These are phyloP conservation scores for Vanrija humicola DNA, from an alignment of 1,284 basidiomycete species.

Conservation along the genomic window DNA sequence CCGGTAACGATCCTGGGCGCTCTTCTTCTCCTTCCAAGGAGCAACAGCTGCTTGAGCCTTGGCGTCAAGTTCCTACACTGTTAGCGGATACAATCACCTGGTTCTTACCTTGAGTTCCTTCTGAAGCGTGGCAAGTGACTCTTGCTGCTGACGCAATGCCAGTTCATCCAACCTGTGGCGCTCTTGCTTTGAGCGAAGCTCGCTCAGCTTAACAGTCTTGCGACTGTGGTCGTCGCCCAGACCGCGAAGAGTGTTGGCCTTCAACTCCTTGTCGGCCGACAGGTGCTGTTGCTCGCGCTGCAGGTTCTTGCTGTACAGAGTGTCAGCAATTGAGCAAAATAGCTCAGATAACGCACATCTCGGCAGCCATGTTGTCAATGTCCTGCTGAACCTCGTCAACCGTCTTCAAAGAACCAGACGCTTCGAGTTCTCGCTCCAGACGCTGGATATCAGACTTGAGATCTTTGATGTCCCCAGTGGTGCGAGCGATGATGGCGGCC, in stretches of 20 bases:
- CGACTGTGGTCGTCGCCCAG: slow-evolving; percentile 53
- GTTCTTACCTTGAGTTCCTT: slow-evolving; percentile 35
- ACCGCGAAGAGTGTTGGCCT: slow-evolving; percentile 57
- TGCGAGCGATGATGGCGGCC: slow-evolving; percentile 60
- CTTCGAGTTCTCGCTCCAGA: slow-evolving; percentile 65
- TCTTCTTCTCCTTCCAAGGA: slow-evolving; percentile 45
- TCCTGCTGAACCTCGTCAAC: slow-evolving; percentile 77
- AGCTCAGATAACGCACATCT: slow-evolving; percentile 58
- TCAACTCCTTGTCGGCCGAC: slow-evolving; percentile 64
- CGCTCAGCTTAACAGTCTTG: slow-evolving; percentile 62
- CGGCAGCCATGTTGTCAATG: slow-evolving; percentile 59
- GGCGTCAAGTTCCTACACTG: slow-evolving; percentile 34
- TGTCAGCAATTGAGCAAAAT: neutral
- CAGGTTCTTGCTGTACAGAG: slow-evolving; percentile 58
- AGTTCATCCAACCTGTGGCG: slow-evolving; percentile 62
- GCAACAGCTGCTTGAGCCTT: slow-evolving; percentile 34
- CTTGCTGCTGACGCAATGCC: slow-evolving; percentile 60
- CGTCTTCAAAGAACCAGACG: slow-evolving; percentile 72
- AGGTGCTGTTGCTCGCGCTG: slow-evolving; percentile 65
- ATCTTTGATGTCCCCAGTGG: slow-evolving; percentile 63
- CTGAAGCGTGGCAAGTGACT: slow-evolving; percentile 53
- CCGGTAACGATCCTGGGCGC: slow-evolving; percentile 30
- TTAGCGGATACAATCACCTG: neutral
- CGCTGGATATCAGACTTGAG: slow-evolving; percentile 62
- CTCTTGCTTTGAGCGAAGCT: slow-evolving; percentile 60